Percentiles rank a stretch among this genome's conserved stretches.
These are phyloP conservation scores for Teunomyces kruisii DNA, from an alignment of 805 yeast genomes.

Conservation along the genomic window DNA sequence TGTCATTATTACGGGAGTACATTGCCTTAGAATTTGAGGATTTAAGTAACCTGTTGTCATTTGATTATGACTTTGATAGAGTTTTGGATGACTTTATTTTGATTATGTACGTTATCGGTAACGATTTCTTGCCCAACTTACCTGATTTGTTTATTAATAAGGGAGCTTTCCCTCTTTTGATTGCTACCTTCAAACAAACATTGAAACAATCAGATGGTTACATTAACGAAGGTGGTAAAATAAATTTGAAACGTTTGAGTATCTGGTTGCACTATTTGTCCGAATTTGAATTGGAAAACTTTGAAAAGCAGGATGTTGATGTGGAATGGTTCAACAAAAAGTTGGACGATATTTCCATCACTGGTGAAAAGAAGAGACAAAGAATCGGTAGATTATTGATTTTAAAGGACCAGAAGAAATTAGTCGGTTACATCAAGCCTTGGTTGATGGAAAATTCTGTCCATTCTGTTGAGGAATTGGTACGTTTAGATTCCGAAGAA, in stretches of 20 bases:
- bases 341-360: slow-evolving; percentile 71
- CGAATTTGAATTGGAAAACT: slow-evolving; percentile 79
- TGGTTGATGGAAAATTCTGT: slow-evolving; percentile 45
- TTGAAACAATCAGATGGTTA: slow-evolving; percentile 77
- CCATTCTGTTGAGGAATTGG: slow-evolving; percentile 31
- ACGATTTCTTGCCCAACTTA: slow-evolving; percentile 94
- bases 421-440: slow-evolving; percentile 57
- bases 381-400: slow-evolving; percentile 64
- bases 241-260: slow-evolving; percentile 70
- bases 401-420: slow-evolving; percentile 70
- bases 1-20: slow-evolving; percentile 88
- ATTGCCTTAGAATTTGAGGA: slow-evolving; percentile 80
- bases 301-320: slow-evolving; percentile 81
- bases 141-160: slow-evolving; percentile 92
- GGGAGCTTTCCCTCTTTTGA: slow-evolving; percentile 92
- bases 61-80: slow-evolving; percentile 81
- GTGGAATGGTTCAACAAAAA: slow-evolving; percentile 89
- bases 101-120: slow-evolving; percentile 92
- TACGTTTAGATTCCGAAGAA: slow-evolving; percentile 29
- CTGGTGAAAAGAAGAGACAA: slow-evolving; percentile 68
- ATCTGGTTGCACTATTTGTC: slow-evolving; percentile 76
- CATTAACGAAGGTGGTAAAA: slow-evolving; percentile 77
- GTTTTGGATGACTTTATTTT: slow-evolving; percentile 89
- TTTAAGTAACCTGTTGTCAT: slow-evolving; percentile 59
- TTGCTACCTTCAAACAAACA: slow-evolving; percentile 84